Evolutionary conservation across 2,329 filamentous ascomycete species (phyloP), one percentile per base, ranked within the genome.

Genomic region (Neonectria hederae): DNA sequence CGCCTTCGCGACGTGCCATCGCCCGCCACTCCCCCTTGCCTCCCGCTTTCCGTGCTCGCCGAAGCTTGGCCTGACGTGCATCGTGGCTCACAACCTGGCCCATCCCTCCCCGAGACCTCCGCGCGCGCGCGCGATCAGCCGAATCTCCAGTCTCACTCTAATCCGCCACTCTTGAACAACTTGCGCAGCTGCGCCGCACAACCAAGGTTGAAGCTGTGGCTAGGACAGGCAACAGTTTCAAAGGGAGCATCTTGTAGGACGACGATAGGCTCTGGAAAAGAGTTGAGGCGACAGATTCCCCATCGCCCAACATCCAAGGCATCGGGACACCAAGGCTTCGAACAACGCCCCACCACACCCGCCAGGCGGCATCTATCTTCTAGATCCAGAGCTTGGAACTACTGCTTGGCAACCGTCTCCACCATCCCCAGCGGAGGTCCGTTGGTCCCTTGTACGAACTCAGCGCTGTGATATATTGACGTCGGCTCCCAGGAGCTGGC

Each of bases 381-480:
- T 51, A 52, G 17, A 49, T 45, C 26, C 19, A 9, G 13, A 32
- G 53, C 40, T 53, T 45, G 45, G 30, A 43, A 35, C 49, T 28
- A 51, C 55, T 10, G n/a, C 21, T 32, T 58, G 45, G 43, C 43
- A 43, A 14, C 42, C 26, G 54, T 14, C 35, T 42, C 46, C 53
- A 51, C 45, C 45, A 53, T 60, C 54, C 30, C 32, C 42, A 24
- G 32, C 24, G 35, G 22, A 45, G 24, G 22, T 58, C 26, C 14
- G 30, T 42, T 38, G 40, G 30, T 30, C 21, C 43, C 51, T 58
- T 24, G 54, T 43, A 52, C 51, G 56, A 62, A 56, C 57, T 45
- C 55, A 49, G 61, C 57, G 60, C 43, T 54, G 66, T 63, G 63
- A 74, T 74, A 74, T 72, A 73, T 72, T 72, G 69, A 68, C 67